Evolutionary conservation across 2,329 filamentous ascomycete genomes (phyloP).

Genomic region (Rhexocercosporidium sp.): DNA sequence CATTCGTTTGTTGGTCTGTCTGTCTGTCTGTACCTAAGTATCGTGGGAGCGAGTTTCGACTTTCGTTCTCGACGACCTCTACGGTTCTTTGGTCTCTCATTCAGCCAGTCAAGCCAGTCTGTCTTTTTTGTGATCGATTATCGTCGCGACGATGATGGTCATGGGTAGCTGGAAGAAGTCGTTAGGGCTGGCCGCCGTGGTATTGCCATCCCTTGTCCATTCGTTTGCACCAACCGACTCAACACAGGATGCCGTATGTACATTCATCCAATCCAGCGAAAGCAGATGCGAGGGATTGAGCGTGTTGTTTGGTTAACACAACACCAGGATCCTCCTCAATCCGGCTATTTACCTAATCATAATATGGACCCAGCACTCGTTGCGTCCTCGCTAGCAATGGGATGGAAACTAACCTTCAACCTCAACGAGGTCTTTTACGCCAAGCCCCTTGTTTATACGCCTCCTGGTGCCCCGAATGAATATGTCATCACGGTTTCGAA

Average conservation of each 20-base stretch:
- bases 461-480: conserved; percentile 50
- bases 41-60: background rate
- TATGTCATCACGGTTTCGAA: conserved; percentile 61
- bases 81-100: background rate
- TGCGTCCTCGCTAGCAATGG: background rate
- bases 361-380: conserved; percentile 22
- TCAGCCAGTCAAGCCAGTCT: background rate
- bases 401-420: conserved; percentile 24
- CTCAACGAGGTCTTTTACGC: conserved; percentile 48
- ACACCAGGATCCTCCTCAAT: conserved; percentile 22
- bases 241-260: conserved; percentile 16
- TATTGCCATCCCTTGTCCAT: conserved; percentile 19
- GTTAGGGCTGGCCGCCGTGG: conserved; percentile 13
- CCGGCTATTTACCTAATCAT: conserved; percentile 28
- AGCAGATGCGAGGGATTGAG: background rate
- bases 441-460: conserved; percentile 58
- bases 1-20: background rate
- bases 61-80: background rate
- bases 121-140: background rate
- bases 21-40: background rate
- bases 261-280: no score
- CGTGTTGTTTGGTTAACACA: background rate
- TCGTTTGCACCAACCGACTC: conserved; percentile 21
- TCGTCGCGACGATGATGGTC: background rate
- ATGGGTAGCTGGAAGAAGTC: conserved; percentile 4